Percentiles rank a stretch among this genome's conserved stretches.
These are phyloP conservation scores for Scedosporium minutisporum DNA, from an alignment of 2,329 filamentous ascomycete genomes.

Conservation along the genomic window DNA sequence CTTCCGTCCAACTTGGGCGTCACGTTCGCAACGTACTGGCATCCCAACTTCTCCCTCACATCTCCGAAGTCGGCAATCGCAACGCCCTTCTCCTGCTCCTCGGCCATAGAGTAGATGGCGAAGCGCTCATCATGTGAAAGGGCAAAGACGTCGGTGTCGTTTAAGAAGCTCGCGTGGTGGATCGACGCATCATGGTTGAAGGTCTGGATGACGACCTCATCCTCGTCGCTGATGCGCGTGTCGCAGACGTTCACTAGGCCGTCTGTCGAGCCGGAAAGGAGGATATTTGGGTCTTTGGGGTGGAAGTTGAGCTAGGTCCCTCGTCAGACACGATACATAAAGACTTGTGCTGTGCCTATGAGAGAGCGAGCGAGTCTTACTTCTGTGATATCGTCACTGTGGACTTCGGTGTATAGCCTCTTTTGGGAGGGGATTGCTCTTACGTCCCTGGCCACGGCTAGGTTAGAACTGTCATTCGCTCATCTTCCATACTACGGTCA, in stretches of 20 bases:
- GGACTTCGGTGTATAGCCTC: slow-evolving; percentile 52
- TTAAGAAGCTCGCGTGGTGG: slow-evolving; percentile 65
- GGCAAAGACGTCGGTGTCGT: slow-evolving; percentile 54
- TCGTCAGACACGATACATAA: neutral
- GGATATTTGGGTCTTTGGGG: slow-evolving; percentile 46
- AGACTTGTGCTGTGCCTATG: too few relatives aligned
- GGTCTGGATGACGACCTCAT: slow-evolving; percentile 68
- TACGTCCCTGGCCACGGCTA: slow-evolving; percentile 39
- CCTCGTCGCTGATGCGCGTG: slow-evolving; percentile 59
- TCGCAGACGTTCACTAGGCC: slow-evolving; percentile 72
- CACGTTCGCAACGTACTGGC: slow-evolving; percentile 66
- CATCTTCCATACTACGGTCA: neutral
- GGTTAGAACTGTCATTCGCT: slow-evolving; percentile 5
- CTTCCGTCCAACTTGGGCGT: slow-evolving; percentile 47
- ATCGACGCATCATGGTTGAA: slow-evolving; percentile 70
- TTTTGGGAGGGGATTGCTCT: slow-evolving; percentile 36
- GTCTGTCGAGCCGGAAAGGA: slow-evolving; percentile 72
- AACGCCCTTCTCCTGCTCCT: slow-evolving; percentile 49
- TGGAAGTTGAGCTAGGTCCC: slow-evolving; percentile 36
- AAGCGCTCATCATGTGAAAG: slow-evolving; percentile 72
- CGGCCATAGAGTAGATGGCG: slow-evolving; percentile 61
- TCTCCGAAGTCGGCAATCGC: slow-evolving; percentile 56
- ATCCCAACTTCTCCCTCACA: slow-evolving; percentile 52
- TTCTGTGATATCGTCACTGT: slow-evolving; percentile 60
- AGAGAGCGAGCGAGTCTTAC: slow-evolving; percentile 19